Base-by-base conservation (phyloP, 305 asterid genomes). In the Striga hermonthica region DNA sequence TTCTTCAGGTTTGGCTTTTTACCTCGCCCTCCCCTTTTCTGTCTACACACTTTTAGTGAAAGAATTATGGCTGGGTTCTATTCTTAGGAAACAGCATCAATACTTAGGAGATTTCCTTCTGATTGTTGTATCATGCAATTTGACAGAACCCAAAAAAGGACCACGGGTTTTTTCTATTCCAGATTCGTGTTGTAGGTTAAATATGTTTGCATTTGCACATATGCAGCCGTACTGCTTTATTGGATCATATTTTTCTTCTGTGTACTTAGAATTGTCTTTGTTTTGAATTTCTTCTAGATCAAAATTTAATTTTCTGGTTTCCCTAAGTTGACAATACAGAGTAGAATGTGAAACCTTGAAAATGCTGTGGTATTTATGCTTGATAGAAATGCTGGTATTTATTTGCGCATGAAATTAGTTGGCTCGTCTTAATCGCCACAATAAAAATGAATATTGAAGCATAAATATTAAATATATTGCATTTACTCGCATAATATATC, bases 1-100 rank as follows among this genome's bases (percentile, higher is more conserved):
- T 89, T 52, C 95, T 91, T 68, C 93, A 87, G 98, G 98, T 91
- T 57, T 36, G 71, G 31, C 9, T 68, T 64, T 55, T 28, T n/a
- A 38, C 47, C 70, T 71, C 62, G 13, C 45, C 13, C 72, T 47
- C 68, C 52, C 48, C 4, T 28, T 13, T 22, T 31, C 12, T 14
- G 4, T 41, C 7, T 31, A n/a, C 35, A 56, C 15, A 2, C 36
- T 58, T 40, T 35, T 50, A 9, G 4, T 38, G 68, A 65, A 60
- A n/a, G 38, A 41, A 47, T 5, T 16, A 54, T 63, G 4, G 13
- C 45, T 57, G 13, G 12, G 60, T 36, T 45, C 40, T 15, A 11
- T 48, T 9, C 41, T 3, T 39, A 37, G 34, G 40, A 52, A 50
- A 40, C 36, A 34, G 39, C 48, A 38, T 3, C 7, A 43, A 57